phyloP scores from a whole-genome alignment of 352 stramenopile genomes.

The Globisporangium iwayamae region DNA sequence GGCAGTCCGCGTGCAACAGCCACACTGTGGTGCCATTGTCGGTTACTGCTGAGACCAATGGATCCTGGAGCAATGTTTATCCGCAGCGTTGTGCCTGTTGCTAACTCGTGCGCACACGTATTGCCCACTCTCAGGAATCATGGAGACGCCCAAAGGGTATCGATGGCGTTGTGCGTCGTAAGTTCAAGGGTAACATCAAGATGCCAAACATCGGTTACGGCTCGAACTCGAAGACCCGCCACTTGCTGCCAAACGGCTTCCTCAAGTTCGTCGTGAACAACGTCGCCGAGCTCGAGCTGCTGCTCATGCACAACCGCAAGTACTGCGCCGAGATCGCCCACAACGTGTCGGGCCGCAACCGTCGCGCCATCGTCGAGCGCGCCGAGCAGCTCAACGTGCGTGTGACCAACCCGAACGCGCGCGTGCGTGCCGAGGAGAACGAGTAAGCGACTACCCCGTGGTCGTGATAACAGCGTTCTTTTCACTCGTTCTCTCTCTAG shows the following conservation, averaged over 20 bases:
- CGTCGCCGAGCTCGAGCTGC: constrained; percentile 97
- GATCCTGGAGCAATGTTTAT: not conserved
- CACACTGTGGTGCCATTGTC: not conserved
- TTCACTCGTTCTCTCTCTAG: constrained; percentile 10
- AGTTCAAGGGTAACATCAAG: constrained; percentile 98
- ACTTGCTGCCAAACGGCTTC: constrained; percentile 99
- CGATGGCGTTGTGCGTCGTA: constrained; percentile 97
- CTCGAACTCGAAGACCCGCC: constrained; percentile 98
- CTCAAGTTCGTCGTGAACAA: constrained; percentile 99
- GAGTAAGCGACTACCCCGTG: constrained; percentile 51
- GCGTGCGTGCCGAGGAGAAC: constrained; percentile 96
- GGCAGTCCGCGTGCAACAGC: not conserved
- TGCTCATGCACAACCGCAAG: constrained; percentile 94
- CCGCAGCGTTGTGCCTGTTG: not conserved
- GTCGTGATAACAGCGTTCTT: constrained; percentile 3
- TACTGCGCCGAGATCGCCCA: constrained; percentile 99
- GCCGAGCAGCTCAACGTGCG: constrained; percentile 98
- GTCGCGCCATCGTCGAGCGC: constrained; percentile 97
- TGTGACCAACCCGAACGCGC: constrained; percentile 98
- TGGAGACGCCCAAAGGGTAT: constrained; percentile 99
- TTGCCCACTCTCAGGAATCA: constrained; percentile 52
- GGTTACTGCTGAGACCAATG: not conserved
- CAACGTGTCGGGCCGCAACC: constrained; percentile 96
- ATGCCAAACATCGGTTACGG: constrained; percentile 99
- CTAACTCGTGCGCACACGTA: not conserved